A percentile compares a stretch with the other conserved stretches of the same genome.
Conservation (phyloP, 345 rosid genomes). For the Brassica juncea region DNA sequence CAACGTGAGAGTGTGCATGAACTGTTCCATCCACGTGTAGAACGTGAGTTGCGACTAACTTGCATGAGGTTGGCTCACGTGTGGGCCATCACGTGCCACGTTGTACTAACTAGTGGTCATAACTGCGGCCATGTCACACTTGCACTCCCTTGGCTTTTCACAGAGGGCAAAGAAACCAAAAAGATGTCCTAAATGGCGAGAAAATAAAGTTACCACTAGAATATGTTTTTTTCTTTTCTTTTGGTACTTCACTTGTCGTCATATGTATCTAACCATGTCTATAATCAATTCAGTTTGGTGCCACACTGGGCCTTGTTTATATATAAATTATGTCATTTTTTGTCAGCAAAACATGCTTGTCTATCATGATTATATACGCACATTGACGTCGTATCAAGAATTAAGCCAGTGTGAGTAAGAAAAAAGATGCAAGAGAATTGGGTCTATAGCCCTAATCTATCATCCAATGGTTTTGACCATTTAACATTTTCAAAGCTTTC, state of each 20-base stretch:
- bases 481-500: too few species aligned
- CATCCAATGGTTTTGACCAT: not conserved
- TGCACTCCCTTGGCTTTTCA: constrained; percentile 32
- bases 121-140: constrained; percentile 37
- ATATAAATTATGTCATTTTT: not conserved
- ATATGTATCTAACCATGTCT: constrained; percentile 14
- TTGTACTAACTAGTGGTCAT: constrained; percentile 32
- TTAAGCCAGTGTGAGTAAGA: not conserved
- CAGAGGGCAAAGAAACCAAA: constrained; percentile 26
- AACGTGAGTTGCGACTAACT: constrained; percentile 26
- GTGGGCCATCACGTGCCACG: constrained; percentile 37
- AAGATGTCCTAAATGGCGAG: constrained; percentile 11
- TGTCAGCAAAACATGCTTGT: not conserved
- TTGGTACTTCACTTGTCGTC: constrained; percentile 5
- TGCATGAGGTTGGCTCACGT: constrained; percentile 42
- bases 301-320: not conserved
- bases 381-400: not conserved
- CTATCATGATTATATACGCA: not conserved
- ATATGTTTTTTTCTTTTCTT: not conserved
- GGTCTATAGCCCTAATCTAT: constrained; percentile 15
- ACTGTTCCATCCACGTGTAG: constrained; percentile 41
- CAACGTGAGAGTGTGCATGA: constrained; percentile 42
- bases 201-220: constrained; percentile 15
- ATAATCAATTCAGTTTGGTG: not conserved
- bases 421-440: not conserved